Evolutionary conservation across 2,329 filamentous ascomycete species (phyloP).

Genomic region (Proliferodiscus dingleyae): DNA sequence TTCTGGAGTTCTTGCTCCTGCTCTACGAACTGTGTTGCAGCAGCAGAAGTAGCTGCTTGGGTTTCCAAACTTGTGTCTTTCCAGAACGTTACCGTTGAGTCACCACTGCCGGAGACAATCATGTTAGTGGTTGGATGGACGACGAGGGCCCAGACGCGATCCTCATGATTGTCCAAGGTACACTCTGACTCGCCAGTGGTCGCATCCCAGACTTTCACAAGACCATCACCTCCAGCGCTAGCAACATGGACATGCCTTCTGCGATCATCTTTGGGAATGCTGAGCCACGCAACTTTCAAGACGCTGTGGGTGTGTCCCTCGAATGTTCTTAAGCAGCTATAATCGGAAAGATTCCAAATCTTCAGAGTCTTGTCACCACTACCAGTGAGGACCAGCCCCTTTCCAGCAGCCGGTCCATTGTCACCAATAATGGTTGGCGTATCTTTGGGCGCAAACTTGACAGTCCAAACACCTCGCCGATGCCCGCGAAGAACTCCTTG

Average conservation of each 20-base stretch:
- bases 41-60: conserved; percentile 66
- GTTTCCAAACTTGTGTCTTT: conserved; percentile 82
- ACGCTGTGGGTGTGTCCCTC: conserved; percentile 97
- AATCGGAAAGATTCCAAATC: conserved; percentile 89
- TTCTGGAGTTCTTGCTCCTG: conserved; percentile 94
- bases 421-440: conserved; percentile 70
- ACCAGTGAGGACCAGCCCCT: conserved; percentile 81
- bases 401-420: conserved; percentile 66
- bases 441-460: conserved; percentile 78
- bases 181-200: conserved; percentile 78
- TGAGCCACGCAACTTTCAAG: conserved; percentile 87
- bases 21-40: conserved; percentile 76
- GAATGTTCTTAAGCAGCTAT: conserved; percentile 87
- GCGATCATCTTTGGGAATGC: conserved; percentile 44
- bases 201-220: conserved; percentile 95
- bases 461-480: conserved; percentile 91
- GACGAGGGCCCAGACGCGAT: conserved; percentile 87
- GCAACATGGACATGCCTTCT: conserved; percentile 68
- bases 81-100: conserved; percentile 95
- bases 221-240: conserved; percentile 85
- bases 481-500: conserved; percentile 90
- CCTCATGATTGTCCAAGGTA: conserved; percentile 94
- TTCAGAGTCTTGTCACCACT: conserved; percentile 96
- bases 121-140: conserved; percentile 64
- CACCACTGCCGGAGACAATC: conserved; percentile 84